A percentile compares a stretch with the other conserved stretches of the same genome.
phyloP scores from a whole-genome alignment of 129 eudicot genomes.

The Smallanthus sonchifolius region DNA sequence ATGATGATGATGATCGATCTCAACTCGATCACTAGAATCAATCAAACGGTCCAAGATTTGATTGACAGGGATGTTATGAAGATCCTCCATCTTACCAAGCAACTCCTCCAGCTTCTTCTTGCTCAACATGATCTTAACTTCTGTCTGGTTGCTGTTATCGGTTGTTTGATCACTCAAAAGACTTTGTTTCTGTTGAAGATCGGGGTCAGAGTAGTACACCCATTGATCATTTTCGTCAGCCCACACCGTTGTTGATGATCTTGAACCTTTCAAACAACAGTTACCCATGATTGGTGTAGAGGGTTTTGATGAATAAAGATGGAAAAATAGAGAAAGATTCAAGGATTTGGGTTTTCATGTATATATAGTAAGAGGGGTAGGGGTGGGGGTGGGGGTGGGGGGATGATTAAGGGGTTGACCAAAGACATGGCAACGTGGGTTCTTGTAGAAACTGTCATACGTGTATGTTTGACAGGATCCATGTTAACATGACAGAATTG shows the following conservation, averaged over 20 bases:
- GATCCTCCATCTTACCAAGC: constrained; percentile 28
- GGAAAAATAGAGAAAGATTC: neutral
- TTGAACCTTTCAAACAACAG: constrained; percentile 38
- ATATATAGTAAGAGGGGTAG: no score
- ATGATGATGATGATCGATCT: neutral
- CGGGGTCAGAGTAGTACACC: constrained; percentile 26
- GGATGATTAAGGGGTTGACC: constrained; percentile 22
- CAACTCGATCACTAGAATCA: constrained; percentile 11
- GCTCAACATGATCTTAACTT: constrained; percentile 42
- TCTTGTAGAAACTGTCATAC: constrained; percentile 6
- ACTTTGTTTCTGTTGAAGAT: constrained; percentile 22
- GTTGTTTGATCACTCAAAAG: constrained; percentile 13
- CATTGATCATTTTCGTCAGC: constrained; percentile 29
- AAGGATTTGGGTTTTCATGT: constrained; percentile 8
- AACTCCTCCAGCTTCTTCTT: constrained; percentile 39
- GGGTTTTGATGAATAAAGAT: neutral
- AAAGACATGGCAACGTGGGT: constrained; percentile 20
- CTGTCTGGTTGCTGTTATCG: constrained; percentile 8
- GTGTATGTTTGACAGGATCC: constrained; percentile 19
- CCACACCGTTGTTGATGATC: constrained; percentile 31
- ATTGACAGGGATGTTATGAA: constrained; percentile 28
- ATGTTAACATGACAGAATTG: neutral
- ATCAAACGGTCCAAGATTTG: constrained; percentile 34
- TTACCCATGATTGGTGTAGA: constrained; percentile 29
- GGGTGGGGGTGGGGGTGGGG: neutral